These are phyloP conservation scores for Geoglossum glabrum DNA, from an alignment of 495 filamentous ascomycete species.

Conservation along the genomic window DNA sequence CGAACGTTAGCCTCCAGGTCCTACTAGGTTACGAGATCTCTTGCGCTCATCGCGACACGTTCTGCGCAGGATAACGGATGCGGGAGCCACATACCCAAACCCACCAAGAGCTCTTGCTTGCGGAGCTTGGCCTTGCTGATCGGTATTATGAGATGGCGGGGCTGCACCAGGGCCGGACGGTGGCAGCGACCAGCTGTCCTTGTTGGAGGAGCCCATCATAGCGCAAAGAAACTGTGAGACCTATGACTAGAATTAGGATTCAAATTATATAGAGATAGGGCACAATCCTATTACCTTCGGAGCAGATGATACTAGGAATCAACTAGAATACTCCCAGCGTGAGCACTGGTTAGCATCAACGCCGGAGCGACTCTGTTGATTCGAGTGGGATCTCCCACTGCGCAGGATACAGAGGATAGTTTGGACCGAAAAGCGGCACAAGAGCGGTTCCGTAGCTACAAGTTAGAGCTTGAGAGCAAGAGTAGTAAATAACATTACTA, in stretches of 20 bases:
- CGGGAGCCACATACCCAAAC: conserved; percentile 12
- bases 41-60: background rate
- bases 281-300: background rate
- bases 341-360: background rate
- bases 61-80: background rate
- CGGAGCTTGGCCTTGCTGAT: conserved; percentile 11
- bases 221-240: background rate
- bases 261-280: background rate
- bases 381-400: background rate
- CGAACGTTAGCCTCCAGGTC: background rate
- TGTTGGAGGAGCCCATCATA: conserved; percentile 1
- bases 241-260: background rate
- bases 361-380: background rate
- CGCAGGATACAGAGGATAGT: background rate
- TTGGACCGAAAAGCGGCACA: background rate
- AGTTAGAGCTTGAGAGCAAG: background rate
- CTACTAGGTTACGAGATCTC: background rate
- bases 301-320: background rate
- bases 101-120: conserved; percentile 10
- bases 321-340: background rate
- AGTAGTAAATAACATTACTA: background rate
- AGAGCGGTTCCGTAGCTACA: background rate
- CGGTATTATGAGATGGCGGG: conserved; percentile 10
- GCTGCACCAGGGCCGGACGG: conserved; percentile 9
- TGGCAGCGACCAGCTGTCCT: conserved; percentile 1